Conservation (phyloP, 331 rosid species). For the Malus hybrid region DNA sequence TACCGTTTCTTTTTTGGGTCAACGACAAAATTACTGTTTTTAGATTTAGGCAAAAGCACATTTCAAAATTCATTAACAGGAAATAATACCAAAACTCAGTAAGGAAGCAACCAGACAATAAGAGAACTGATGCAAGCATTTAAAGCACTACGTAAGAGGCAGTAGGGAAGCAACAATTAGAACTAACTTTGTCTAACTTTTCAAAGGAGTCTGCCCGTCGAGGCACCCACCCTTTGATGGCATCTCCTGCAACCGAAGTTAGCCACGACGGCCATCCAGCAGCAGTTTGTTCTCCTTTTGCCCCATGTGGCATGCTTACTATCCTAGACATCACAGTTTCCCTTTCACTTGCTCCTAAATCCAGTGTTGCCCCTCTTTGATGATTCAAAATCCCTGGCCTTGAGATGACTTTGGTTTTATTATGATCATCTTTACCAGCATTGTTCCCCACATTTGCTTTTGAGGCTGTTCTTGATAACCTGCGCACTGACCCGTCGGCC, state of each 20-base stretch:
- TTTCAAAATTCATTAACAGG: neutral
- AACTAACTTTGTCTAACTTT: slow-evolving; percentile 91
- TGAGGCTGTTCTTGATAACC: slow-evolving; percentile 31
- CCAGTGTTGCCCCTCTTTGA: slow-evolving; percentile 28
- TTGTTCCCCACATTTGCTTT: slow-evolving; percentile 17
- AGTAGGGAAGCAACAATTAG: slow-evolving; percentile 11
- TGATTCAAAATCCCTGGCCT: slow-evolving; percentile 23
- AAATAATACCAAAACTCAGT: neutral
- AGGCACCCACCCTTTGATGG: slow-evolving; percentile 92
- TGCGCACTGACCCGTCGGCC: slow-evolving; percentile 18
- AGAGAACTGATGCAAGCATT: neutral
- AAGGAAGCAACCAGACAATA: neutral
- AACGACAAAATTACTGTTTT: neutral
- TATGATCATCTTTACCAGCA: slow-evolving; percentile 8
- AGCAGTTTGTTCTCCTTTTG: slow-evolving; percentile 27
- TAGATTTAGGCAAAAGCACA: neutral
- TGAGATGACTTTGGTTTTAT: too few relatives aligned
- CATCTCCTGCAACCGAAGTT: slow-evolving; percentile 82
- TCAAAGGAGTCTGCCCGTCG: slow-evolving; percentile 80
- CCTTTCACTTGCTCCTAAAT: slow-evolving; percentile 17
- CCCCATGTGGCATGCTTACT: slow-evolving; percentile 37
- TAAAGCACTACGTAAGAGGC: neutral
- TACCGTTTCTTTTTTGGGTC: neutral
- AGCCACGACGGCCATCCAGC: slow-evolving; percentile 90
- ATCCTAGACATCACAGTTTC: slow-evolving; percentile 42